A percentile compares a stretch with the other conserved stretches of the same genome.
phyloP scores from a whole-genome alignment of 805 yeast genomes.

The Kodamaea leandrae region DNA sequence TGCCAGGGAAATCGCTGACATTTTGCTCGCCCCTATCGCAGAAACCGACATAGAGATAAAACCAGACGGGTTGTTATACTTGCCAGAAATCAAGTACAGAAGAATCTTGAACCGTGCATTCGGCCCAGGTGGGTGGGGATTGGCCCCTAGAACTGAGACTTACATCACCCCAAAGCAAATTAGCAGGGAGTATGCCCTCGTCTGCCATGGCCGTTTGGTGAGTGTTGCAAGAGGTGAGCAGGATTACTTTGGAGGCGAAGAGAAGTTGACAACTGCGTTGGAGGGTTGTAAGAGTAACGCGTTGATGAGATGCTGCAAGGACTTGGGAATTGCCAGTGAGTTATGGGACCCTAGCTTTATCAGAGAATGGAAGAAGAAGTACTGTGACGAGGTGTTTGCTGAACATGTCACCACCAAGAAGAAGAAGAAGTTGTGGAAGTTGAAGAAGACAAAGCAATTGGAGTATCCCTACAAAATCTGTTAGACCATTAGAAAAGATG shows the following conservation, averaged over 20 bases:
- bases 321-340: slow-evolving; percentile 93
- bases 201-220: slow-evolving; percentile 85
- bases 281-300: slow-evolving; percentile 98
- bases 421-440: slow-evolving; percentile 89
- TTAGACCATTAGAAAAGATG: neutral
- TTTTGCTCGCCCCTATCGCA: slow-evolving; percentile 61
- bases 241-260: slow-evolving; percentile 76
- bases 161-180: slow-evolving; percentile 69
- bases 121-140: slow-evolving; percentile 99
- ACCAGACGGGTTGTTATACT: slow-evolving; percentile 88
- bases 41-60: slow-evolving; percentile 84
- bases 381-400: slow-evolving; percentile 79
- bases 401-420: slow-evolving; percentile 79
- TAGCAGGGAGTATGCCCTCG: slow-evolving; percentile 85
- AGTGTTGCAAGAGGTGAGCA: slow-evolving; percentile 95
- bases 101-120: slow-evolving; percentile 85
- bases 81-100: slow-evolving; percentile 95
- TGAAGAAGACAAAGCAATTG: slow-evolving; percentile 71
- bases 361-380: slow-evolving; percentile 35
- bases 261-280: slow-evolving; percentile 89
- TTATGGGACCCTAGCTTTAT: slow-evolving; percentile 96
- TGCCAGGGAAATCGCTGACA: slow-evolving; percentile 52
- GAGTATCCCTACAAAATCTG: slow-evolving; percentile 76
- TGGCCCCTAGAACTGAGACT: slow-evolving; percentile 89
- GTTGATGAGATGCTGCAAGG: slow-evolving; percentile 96